Evolutionary conservation across 2,329 filamentous ascomycete genomes (phyloP).

Genomic region (Beauveria sp.): DNA sequence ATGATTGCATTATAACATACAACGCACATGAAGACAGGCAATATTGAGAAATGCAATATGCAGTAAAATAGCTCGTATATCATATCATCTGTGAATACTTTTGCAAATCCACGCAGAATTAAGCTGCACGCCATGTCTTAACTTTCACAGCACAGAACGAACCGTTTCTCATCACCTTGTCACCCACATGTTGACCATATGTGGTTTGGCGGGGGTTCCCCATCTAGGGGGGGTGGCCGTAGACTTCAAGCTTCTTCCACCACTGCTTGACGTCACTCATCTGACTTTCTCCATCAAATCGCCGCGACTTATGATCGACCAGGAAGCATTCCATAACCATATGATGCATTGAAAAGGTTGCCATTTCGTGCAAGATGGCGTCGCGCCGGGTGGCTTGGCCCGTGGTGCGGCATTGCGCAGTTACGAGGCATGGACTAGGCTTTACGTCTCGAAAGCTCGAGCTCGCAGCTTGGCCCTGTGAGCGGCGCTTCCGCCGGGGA

Average conservation of each 20-base stretch:
- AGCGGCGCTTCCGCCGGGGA: conserved; percentile 7
- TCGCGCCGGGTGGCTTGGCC: background rate
- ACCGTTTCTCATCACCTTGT: too few relatives aligned
- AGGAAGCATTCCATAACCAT: background rate
- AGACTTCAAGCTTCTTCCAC: background rate
- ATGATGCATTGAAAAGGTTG: background rate
- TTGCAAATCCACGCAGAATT: background rate
- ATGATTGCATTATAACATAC: background rate
- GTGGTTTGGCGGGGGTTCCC: background rate
- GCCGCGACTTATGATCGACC: background rate
- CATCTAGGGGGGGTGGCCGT: background rate
- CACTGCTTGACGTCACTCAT: background rate
- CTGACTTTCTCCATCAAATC: background rate
- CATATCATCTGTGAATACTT: too few relatives aligned
- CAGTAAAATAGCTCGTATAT: too few relatives aligned
- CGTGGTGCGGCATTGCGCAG: background rate
- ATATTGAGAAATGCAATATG: background rate
- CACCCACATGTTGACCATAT: too few relatives aligned
- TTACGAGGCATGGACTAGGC: background rate
- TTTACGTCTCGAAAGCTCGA: background rate
- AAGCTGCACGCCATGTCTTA: background rate
- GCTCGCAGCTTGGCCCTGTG: background rate
- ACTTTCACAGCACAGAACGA: background rate
- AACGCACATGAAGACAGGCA: too few relatives aligned
- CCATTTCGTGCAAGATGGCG: background rate